Conservation (phyloP, 1,284 basidiomycete species). For the Phaffia rhodozyma region DNA sequence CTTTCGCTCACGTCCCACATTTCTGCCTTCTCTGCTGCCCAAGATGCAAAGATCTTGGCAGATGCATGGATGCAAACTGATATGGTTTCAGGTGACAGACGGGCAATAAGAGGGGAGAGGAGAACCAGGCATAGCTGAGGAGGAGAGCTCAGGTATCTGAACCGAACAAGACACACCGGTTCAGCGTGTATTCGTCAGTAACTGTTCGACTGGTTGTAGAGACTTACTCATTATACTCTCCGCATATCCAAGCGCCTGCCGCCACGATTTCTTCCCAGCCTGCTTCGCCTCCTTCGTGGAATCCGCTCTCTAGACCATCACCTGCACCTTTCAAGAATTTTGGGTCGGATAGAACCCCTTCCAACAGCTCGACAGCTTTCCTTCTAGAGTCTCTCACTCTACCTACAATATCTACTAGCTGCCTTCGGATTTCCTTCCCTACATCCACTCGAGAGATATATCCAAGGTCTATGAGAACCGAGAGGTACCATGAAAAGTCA, state of each 20-base stretch:
- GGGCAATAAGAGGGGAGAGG: conserved; percentile 46
- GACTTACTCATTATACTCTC: conserved; percentile 73
- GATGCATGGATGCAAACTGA: conserved; percentile 69
- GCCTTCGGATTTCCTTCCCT: conserved; percentile 60
- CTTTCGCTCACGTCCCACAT: conserved; percentile 61
- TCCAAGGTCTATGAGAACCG: conserved; percentile 77
- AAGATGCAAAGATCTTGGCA: conserved; percentile 75
- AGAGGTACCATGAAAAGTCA: conserved; percentile 95
- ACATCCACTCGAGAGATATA: conserved; percentile 69
- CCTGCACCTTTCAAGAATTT: conserved; percentile 44
- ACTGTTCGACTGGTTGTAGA: background rate
- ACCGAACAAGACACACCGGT: conserved; percentile 21
- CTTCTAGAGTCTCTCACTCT: conserved; percentile 53
- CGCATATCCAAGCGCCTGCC: conserved; percentile 90
- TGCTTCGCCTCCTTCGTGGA: conserved; percentile 41
- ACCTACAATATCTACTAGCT: conserved; percentile 75
- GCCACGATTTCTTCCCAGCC: conserved; percentile 69
- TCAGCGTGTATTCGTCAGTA: background rate
- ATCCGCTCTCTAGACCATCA: conserved; percentile 35
- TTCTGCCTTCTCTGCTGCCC: conserved; percentile 60
- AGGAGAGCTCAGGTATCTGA: conserved; percentile 27
- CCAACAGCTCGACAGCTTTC: conserved; percentile 71
- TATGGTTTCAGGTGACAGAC: conserved; percentile 50
- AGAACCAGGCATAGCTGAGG: conserved; percentile 40
- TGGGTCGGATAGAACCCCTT: conserved; percentile 64